These are phyloP conservation scores for Talaromyces atroroseus DNA, from an alignment of 2,329 filamentous ascomycete genomes.

Conservation along the genomic window DNA sequence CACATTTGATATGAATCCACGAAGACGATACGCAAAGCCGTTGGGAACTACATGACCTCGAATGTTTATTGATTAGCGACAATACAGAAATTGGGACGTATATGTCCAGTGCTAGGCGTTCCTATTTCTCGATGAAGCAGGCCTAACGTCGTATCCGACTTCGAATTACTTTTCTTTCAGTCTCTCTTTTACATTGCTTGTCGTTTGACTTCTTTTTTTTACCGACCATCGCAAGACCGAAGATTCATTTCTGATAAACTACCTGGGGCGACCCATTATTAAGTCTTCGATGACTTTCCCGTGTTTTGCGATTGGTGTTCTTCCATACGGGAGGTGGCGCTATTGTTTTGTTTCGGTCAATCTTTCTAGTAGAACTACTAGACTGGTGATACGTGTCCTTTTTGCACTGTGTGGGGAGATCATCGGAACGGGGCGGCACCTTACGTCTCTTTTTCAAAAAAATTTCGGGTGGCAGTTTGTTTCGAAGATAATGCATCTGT, in stretches of 20 bases:
- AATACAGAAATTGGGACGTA: not conserved
- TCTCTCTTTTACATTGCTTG: conserved; percentile 8
- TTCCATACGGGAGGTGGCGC: conserved; percentile 3
- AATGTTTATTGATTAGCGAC: conserved; percentile 17
- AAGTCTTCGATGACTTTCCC: conserved; percentile 13
- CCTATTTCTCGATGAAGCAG: not conserved
- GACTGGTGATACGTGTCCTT: not conserved
- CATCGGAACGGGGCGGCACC: conserved; percentile 7
- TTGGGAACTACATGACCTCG: conserved; percentile 30
- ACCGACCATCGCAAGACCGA: conserved; percentile 11
- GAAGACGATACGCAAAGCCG: conserved; percentile 23
- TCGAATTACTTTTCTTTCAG: not conserved
- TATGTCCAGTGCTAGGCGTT: not conserved
- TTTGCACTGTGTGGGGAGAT: not conserved
- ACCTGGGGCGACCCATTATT: conserved; percentile 33
- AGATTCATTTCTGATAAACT: conserved; percentile 25
- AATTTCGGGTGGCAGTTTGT: conserved; percentile 13
- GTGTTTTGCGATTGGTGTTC: conserved; percentile 7
- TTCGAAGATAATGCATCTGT: conserved; percentile 14
- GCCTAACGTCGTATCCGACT: not conserved
- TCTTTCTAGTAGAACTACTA: no score
- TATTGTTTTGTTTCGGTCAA: not conserved
- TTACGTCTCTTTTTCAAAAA: conserved; percentile 5
- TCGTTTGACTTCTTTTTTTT: conserved; percentile 6
- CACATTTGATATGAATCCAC: conserved; percentile 23